Evolutionary conservation across 73 alveolate species (phyloP), one percentile per base, ranked within the genome.

Genomic region (Loxodes magnus): DNA sequence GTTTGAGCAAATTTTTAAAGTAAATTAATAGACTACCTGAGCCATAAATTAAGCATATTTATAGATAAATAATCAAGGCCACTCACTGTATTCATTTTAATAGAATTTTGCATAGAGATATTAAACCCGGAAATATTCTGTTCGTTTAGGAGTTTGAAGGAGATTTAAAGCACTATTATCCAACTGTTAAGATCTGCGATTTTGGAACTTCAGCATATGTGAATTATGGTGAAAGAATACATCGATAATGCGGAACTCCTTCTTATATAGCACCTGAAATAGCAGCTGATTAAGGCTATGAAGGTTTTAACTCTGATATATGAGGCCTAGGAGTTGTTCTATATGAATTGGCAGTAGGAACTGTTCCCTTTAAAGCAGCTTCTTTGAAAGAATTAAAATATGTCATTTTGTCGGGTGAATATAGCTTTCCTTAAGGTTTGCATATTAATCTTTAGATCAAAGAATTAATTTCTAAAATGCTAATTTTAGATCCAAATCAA

Each of bases 201-300:
- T 31, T 31, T 31, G 41, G 41, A 31, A n/a, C 10, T 9, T 9
- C 12, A 9, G 10, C 7, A 31, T n/a, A 9, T 31, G 41, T 31
- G 7, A 7, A 31, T 31, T 9, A 31, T 7, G 41, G 41, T n/a
- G 41, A 31, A 31, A 31, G 7, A 7, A 31, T 31, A 9, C 7
- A 7, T 7, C 12, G 10, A 17, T 72, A 79, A 53, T 79, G 93
- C 41, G 93, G 93, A 31, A n/a, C n/a, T n/a, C n/a, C 92, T 2
- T 84, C 92, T 0, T 77, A 77, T 50, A 77, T 77, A 12, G 92
- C 93, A 4, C 93, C 93, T 12, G 93, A 79, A 56, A 79, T 79
- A 23, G 62, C 74, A 33, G 67, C 49, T 48, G 83, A 79, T 59
- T 62, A 74, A 35, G 93, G 93, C 43, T 79, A 79, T 56, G 88